These are phyloP conservation scores for Bacidia gigantensis DNA, from an alignment of 495 filamentous ascomycete genomes.

Conservation along the genomic window DNA sequence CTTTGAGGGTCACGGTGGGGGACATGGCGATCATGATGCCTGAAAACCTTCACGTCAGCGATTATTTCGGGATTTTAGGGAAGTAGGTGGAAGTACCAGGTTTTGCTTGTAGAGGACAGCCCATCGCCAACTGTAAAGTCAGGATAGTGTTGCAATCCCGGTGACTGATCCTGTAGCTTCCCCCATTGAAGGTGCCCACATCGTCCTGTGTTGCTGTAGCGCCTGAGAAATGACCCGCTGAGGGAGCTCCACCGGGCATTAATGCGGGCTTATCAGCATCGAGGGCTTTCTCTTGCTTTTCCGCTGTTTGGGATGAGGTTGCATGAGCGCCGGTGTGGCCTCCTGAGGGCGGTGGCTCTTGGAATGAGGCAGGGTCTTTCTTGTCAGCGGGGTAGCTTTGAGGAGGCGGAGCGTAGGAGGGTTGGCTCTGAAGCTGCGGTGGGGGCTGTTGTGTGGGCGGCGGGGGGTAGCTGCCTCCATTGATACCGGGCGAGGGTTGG, in stretches of 20 bases:
- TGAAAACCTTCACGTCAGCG: slow-evolving; percentile 16
- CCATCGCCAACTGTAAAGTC: slow-evolving; percentile 79
- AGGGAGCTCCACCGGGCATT: slow-evolving; percentile 33
- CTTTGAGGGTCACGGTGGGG: slow-evolving; percentile 68
- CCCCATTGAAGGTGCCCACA: slow-evolving; percentile 89
- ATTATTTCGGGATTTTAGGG: not conserved
- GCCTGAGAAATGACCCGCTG: slow-evolving; percentile 43
- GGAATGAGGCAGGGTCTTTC: not conserved
- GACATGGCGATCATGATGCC: slow-evolving; percentile 94
- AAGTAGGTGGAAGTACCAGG: slow-evolving; percentile 45
- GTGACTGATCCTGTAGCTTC: slow-evolving; percentile 85
- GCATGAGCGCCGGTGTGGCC: slow-evolving; percentile 12
- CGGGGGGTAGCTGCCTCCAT: slow-evolving; percentile 10
- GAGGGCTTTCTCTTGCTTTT: slow-evolving; percentile 14
- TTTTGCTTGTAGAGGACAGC: slow-evolving; percentile 68
- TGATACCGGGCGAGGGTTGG: not conserved
- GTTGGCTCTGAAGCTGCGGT: slow-evolving; percentile 12
- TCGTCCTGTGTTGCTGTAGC: slow-evolving; percentile 52
- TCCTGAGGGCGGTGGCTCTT: slow-evolving; percentile 15
- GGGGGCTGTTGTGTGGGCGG: slow-evolving; percentile 21
- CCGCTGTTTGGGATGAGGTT: slow-evolving; percentile 13
- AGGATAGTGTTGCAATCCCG: slow-evolving; percentile 80
- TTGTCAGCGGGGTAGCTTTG: slow-evolving; percentile 1
- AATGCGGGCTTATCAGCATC: slow-evolving; percentile 16
- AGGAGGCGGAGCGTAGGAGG: slow-evolving; percentile 17